Evolutionary conservation across 306 rosid species (phyloP), one percentile per base, ranked within the genome.

Genomic region (Sicyos baderoa): DNA sequence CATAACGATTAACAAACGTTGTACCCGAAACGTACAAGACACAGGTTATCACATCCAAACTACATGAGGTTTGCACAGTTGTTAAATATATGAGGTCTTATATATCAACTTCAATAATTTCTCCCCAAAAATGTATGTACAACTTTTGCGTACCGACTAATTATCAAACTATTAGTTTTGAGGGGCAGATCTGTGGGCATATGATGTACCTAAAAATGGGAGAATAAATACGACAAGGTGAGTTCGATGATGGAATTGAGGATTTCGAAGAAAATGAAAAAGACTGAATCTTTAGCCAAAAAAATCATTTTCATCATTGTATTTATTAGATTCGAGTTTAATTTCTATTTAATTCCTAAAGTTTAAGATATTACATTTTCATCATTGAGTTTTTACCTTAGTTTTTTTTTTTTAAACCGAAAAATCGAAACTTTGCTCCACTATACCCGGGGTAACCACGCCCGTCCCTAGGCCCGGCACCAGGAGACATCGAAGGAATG

Each of bases 161-260:
- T 54, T 7, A 66, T 42, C 72, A 68, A 45, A 44, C 54, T 9
- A 48, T 29, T 42, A 19, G 48, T 66, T 32, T 70, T 56, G 74
- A 49, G 67, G 75, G 78, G 73, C 49, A 21, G 22, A 52, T 60
- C 51, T 68, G 65, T 22, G 71, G 71, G 64, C 47, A 15, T 59
- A 55, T 21, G 58, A 48, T 37, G 69, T 65, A 13, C 37, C 42
- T 62, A 74, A 66, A 66, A 45, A 66, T 3, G 42, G 21, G 54
- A 65, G 71, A 66, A 23, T 19, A 47, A 47, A 54, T 52, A 25
- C 18, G 45, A 49, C 16, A 21, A 50, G 57, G 55, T 69, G 42
- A 35, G 18, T 27, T 32, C 0, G 70, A 23, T 45, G 70, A 19
- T 12, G 19, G 7, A n/a, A 14, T 44, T 8, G 13, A 5, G 55